Conservation (phyloP, 106 monocot species). For the Posidonia australis region DNA sequence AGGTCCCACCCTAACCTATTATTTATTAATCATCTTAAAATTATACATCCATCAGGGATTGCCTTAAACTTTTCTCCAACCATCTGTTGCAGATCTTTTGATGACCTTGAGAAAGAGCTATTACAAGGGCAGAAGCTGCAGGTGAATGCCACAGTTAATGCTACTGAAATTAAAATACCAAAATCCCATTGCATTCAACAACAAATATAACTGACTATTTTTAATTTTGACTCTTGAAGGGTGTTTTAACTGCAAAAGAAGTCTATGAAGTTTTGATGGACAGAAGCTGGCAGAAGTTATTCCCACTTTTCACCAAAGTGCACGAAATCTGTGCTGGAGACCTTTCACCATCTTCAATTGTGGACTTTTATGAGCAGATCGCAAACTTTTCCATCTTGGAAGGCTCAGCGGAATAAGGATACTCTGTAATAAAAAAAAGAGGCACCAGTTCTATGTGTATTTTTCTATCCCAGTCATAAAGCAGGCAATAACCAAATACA, state of each 20-base stretch:
- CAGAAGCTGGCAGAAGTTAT: conserved; percentile 56
- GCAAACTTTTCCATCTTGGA: background rate
- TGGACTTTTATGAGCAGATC: conserved; percentile 15
- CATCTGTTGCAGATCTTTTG: conserved; percentile 50
- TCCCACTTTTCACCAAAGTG: conserved; percentile 71
- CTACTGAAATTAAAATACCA: background rate
- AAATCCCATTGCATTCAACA: background rate
- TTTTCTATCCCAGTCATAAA: no score
- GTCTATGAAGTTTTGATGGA: conserved; percentile 63
- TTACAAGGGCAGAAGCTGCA: conserved; percentile 85
- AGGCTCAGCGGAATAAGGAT: background rate
- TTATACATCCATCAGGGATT: background rate
- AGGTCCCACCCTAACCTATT: conserved; percentile 30
- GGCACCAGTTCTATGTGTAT: no score
- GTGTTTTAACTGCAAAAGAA: conserved; percentile 83
- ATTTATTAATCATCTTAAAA: background rate
- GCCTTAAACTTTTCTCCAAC: background rate
- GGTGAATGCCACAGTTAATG: conserved; percentile 30
- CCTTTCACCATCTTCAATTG: conserved; percentile 67
- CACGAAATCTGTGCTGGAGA: conserved; percentile 62
- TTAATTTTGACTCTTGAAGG: conserved; percentile 27
- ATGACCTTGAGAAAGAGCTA: conserved; percentile 66
- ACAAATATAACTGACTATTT: background rate
- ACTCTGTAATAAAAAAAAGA: background rate
- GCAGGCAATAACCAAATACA: no score